phyloP scores from a whole-genome alignment of 1,284 basidiomycete genomes.

The Afroboletus lepidellus region DNA sequence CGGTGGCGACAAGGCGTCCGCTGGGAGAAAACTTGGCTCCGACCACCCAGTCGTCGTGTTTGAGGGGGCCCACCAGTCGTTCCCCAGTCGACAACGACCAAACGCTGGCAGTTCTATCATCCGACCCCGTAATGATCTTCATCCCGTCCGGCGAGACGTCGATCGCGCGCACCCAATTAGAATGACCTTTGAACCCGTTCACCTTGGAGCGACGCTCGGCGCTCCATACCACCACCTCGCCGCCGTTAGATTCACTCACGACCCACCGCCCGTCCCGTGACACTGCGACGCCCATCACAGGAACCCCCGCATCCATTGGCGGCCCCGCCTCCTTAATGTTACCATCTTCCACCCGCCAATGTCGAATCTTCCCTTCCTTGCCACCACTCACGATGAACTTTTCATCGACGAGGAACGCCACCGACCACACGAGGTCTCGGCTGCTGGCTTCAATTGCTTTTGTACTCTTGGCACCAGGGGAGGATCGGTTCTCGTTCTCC shows the following conservation, averaged over 20 bases:
- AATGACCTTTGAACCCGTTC: neutral
- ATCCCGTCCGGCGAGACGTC: constrained; percentile 7
- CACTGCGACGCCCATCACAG: neutral
- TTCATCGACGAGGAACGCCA: neutral
- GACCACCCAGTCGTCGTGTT: neutral
- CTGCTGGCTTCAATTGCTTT: no score
- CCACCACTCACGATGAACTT: neutral
- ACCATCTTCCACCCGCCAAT: neutral
- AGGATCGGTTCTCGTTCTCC: neutral
- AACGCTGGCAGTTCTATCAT: neutral
- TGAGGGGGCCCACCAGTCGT: neutral
- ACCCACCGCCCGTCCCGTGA: constrained; percentile 7
- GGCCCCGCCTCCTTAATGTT: neutral
- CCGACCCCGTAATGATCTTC: neutral
- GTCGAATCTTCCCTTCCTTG: neutral
- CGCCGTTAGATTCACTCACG: neutral
- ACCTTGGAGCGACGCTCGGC: neutral
- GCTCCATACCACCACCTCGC: constrained; percentile 4
- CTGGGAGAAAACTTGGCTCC: neutral
- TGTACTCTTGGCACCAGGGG: neutral
- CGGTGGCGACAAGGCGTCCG: neutral
- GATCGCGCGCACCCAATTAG: neutral
- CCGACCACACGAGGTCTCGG: neutral
- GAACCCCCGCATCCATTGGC: neutral
- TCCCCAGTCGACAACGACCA: neutral